phyloP scores from a whole-genome alignment of 1,284 basidiomycete species.

The Lentinula novae-zelandiae region DNA sequence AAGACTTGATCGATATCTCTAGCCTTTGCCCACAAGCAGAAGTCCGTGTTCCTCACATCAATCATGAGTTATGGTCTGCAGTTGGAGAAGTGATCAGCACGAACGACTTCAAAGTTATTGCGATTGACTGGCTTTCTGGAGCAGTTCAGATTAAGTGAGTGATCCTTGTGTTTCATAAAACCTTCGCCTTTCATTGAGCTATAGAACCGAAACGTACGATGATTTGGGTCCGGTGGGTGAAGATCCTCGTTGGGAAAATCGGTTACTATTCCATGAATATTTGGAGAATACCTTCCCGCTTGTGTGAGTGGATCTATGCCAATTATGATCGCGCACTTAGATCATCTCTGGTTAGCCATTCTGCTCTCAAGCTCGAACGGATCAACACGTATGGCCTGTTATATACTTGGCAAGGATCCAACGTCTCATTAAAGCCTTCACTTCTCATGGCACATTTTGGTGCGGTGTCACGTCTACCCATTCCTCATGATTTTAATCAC shows the following conservation, averaged over 20 bases:
- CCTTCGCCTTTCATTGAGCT: not conserved
- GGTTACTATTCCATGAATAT: slow-evolving; percentile 23
- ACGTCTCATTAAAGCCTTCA: slow-evolving; percentile 48
- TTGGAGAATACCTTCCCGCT: slow-evolving; percentile 28
- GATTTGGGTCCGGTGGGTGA: slow-evolving; percentile 22
- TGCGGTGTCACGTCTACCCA: slow-evolving; percentile 8
- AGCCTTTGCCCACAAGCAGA: slow-evolving; percentile 26
- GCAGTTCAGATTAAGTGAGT: slow-evolving; percentile 31
- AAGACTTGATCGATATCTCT: not conserved
- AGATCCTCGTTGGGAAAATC: slow-evolving; percentile 26
- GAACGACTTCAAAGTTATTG: slow-evolving; percentile 26
- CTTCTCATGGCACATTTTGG: slow-evolving; percentile 58
- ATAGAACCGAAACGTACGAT: slow-evolving; percentile 19
- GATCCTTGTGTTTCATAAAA: not conserved
- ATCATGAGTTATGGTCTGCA: slow-evolving; percentile 19
- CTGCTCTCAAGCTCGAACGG: slow-evolving; percentile 34
- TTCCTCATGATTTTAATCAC: not conserved
- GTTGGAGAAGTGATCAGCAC: slow-evolving; percentile 24
- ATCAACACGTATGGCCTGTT: slow-evolving; percentile 51
- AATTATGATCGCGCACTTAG: too few relatives aligned
- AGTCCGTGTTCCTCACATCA: slow-evolving; percentile 21
- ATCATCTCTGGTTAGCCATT: slow-evolving; percentile 26
- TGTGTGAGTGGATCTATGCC: slow-evolving; percentile 21
- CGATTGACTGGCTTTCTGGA: slow-evolving; percentile 31
- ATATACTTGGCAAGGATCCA: slow-evolving; percentile 53